Conservation (phyloP, 2,329 filamentous ascomycete genomes). For the Penicillium olsonii region DNA sequence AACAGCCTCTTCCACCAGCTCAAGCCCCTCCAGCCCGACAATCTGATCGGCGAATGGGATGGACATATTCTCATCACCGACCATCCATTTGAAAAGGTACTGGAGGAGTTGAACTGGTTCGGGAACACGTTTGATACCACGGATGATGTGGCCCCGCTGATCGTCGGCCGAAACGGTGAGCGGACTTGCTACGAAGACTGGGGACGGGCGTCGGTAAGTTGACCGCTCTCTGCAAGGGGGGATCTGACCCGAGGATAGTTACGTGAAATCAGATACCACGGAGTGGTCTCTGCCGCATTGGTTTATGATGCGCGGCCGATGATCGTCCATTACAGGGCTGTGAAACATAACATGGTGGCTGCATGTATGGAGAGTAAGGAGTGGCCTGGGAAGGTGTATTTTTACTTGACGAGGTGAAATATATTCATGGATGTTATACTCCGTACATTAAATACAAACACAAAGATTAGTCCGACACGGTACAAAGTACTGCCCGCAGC, state of each 20-base stretch:
- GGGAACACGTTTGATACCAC: conserved; percentile 32
- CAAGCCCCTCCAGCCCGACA: conserved; percentile 23
- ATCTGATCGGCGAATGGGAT: conserved; percentile 32
- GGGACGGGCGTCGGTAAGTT: conserved; percentile 17
- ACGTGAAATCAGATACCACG: conserved; percentile 16
- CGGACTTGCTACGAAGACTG: conserved; percentile 16
- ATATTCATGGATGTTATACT: no score
- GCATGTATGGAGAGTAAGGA: conserved; percentile 18
- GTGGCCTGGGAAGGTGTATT: conserved; percentile 15
- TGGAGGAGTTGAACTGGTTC: conserved; percentile 31
- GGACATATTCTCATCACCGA: conserved; percentile 30
- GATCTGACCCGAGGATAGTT: conserved; percentile 2
- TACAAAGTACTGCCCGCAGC: no score
- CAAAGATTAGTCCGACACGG: no score
- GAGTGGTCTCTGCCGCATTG: conserved; percentile 15
- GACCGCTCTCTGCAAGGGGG: neutral
- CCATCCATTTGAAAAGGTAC: conserved; percentile 23
- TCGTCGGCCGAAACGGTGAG: conserved; percentile 18
- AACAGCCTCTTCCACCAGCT: conserved; percentile 14
- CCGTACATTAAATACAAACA: no score
- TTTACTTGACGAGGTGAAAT: conserved; percentile 13
- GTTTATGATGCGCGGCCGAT: conserved; percentile 16
- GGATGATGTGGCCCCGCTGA: conserved; percentile 35
- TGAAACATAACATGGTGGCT: conserved; percentile 14
- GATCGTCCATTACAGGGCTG: conserved; percentile 17